phyloP scores from a whole-genome alignment of 2,329 filamentous ascomycete genomes.

The Talaromyces verruculosus region DNA sequence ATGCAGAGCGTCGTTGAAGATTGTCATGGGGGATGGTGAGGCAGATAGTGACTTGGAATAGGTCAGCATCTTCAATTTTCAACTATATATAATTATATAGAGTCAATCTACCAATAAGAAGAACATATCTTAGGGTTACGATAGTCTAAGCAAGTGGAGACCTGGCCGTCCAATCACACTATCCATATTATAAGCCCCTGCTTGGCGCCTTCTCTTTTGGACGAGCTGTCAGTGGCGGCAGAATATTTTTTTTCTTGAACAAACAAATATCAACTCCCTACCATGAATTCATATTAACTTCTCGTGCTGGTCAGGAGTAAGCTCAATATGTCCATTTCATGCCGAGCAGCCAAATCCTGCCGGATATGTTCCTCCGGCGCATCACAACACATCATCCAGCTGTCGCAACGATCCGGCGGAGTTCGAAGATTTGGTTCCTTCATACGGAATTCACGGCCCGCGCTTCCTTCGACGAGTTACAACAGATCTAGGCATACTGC shows the following conservation, averaged over 20 bases:
- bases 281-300: background rate
- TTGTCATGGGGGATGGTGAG: constrained; percentile 70
- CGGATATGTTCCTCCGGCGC: constrained; percentile 31
- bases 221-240: constrained; percentile 18
- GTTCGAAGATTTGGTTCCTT: constrained; percentile 23
- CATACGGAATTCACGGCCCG: constrained; percentile 10
- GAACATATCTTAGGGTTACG: background rate
- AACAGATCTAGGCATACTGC: background rate
- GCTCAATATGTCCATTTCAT: constrained; percentile 38
- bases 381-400: constrained; percentile 22
- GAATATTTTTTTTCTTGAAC: constrained; percentile 8
- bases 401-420: constrained; percentile 23
- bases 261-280: background rate
- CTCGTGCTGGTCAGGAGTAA: constrained; percentile 22
- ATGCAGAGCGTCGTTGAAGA: constrained; percentile 68
- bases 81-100: background rate
- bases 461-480: constrained; percentile 10
- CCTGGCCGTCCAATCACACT: background rate
- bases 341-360: constrained; percentile 32
- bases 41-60: constrained; percentile 32
- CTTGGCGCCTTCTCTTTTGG: constrained; percentile 14
- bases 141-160: constrained; percentile 1
- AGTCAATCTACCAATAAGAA: constrained; percentile 15
- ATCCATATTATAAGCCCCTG: constrained; percentile 12
- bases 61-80: background rate